These are phyloP conservation scores for Crithidia fasciculata DNA, from an alignment of 208 protist genomes.

Conservation along the genomic window DNA sequence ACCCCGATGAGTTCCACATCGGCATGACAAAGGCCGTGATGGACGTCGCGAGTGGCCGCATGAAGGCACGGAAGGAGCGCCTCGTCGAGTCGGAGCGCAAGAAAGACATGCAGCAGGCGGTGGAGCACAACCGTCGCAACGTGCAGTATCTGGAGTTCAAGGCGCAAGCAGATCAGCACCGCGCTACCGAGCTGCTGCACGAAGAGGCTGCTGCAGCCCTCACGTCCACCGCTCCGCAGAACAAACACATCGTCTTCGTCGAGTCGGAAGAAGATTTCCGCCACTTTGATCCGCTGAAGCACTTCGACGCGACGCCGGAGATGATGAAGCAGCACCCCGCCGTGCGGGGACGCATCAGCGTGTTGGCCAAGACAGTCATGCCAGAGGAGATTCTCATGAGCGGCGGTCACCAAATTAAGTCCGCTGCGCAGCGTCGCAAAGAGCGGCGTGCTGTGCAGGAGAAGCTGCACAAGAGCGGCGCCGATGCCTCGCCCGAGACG, in stretches of 20 bases:
- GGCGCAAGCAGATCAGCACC: conserved; percentile 60
- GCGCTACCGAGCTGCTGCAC: conserved; percentile 76
- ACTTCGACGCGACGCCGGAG: conserved; percentile 85
- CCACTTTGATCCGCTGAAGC: conserved; percentile 68
- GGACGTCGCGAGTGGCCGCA: conserved; percentile 84
- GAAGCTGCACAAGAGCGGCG: conserved; percentile 49
- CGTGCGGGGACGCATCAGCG: conserved; percentile 64
- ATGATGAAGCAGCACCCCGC: conserved; percentile 89
- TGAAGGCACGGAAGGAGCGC: conserved; percentile 57
- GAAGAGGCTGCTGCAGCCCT: conserved; percentile 75
- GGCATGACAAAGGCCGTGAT: conserved; percentile 93
- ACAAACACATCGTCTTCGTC: conserved; percentile 89
- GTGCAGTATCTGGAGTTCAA: conserved; percentile 90
- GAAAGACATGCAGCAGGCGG: conserved; percentile 61
- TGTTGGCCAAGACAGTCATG: conserved; percentile 83
- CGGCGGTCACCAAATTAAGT: conserved; percentile 66
- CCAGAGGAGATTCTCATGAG: conserved; percentile 84
- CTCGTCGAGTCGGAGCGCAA: conserved; percentile 49
- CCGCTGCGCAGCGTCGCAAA: conserved; percentile 67
- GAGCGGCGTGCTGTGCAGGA: conserved; percentile 78
- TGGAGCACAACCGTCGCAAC: conserved; percentile 76
- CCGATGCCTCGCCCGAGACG: conserved; percentile 28
- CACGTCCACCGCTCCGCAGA: conserved; percentile 64
- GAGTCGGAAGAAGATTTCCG: conserved; percentile 83
- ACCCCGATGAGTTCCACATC: conserved; percentile 95